phyloP scores from a whole-genome alignment of 2,329 filamentous ascomycete genomes.

The Colletotrichum graminicola region DNA sequence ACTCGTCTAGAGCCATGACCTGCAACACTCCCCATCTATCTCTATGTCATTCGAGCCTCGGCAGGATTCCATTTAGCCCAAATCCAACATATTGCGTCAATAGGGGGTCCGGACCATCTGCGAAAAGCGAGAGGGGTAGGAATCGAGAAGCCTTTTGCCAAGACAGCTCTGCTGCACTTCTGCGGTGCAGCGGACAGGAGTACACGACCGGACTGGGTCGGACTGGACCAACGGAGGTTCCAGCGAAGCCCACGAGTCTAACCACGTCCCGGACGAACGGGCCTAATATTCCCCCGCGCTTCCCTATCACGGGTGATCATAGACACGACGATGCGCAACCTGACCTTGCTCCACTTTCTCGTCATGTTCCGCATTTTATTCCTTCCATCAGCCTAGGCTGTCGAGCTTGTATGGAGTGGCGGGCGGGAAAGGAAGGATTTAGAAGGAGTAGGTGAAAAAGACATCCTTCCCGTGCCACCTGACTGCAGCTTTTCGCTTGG shows the following conservation, averaged over 20 bases:
- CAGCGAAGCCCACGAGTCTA: neutral
- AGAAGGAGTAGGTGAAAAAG: neutral
- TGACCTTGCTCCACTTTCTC: neutral
- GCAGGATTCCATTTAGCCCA: neutral
- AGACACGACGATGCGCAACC: neutral
- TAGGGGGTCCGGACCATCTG: neutral
- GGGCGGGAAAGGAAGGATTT: neutral
- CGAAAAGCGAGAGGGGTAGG: neutral
- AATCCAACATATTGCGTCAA: too few species aligned
- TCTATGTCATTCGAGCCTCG: too few species aligned
- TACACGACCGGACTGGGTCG: conserved; percentile 11
- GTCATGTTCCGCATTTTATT: neutral
- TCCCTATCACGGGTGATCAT: neutral
- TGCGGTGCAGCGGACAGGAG: neutral
- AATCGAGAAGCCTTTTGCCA: neutral
- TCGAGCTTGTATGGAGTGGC: neutral
- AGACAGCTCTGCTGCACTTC: neutral
- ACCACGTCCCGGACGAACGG: conserved; percentile 22
- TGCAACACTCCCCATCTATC: neutral
- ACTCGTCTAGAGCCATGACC: neutral
- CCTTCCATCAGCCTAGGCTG: neutral
- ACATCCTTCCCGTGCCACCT: neutral
- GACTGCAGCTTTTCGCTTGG: neutral
- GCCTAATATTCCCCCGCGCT: neutral
- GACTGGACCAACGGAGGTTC: conserved; percentile 32